A percentile compares a stretch with the other conserved stretches of the same genome.
Conservation (phyloP, 1,139 yeast species). For the Trichomonascaceae sp. region DNA sequence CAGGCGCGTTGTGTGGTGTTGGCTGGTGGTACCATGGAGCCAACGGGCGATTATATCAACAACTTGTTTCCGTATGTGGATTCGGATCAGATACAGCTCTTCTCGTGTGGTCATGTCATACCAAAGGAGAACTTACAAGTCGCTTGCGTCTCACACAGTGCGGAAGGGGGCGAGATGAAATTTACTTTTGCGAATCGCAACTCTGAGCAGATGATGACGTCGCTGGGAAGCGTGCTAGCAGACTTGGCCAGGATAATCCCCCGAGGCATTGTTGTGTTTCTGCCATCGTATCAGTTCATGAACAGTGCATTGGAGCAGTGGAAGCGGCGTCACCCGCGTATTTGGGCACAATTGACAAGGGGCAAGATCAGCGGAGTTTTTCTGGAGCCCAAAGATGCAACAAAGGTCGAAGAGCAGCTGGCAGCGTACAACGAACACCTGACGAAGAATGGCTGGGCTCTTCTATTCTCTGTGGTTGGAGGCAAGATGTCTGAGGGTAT, state of each 20-base stretch:
- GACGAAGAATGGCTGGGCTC: constrained; percentile 35
- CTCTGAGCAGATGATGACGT: constrained; percentile 32
- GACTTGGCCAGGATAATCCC: constrained; percentile 42
- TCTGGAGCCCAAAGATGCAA: constrained; percentile 39
- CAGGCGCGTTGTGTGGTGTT: constrained; percentile 59
- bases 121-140: constrained; percentile 58
- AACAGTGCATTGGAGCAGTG: constrained; percentile 38
- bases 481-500: constrained; percentile 94
- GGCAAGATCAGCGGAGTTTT: constrained; percentile 33
- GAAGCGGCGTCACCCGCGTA: constrained; percentile 26
- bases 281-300: constrained; percentile 74
- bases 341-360: constrained; percentile 16
- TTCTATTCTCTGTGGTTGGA: constrained; percentile 78
- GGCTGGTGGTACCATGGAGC: constrained; percentile 98
- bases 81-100: constrained; percentile 31
- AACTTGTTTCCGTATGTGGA: constrained; percentile 51
- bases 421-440: constrained; percentile 34
- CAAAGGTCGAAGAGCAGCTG: constrained; percentile 35
- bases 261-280: constrained; percentile 64
- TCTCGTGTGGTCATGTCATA: constrained; percentile 77
- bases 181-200: constrained; percentile 61
- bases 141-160: constrained; percentile 30
- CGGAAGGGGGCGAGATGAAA: constrained; percentile 29
- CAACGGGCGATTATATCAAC: constrained; percentile 54
- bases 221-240: constrained; percentile 40